These are phyloP conservation scores for Neltuma alba DNA, from an alignment of 306 rosid species.

Conservation along the genomic window DNA sequence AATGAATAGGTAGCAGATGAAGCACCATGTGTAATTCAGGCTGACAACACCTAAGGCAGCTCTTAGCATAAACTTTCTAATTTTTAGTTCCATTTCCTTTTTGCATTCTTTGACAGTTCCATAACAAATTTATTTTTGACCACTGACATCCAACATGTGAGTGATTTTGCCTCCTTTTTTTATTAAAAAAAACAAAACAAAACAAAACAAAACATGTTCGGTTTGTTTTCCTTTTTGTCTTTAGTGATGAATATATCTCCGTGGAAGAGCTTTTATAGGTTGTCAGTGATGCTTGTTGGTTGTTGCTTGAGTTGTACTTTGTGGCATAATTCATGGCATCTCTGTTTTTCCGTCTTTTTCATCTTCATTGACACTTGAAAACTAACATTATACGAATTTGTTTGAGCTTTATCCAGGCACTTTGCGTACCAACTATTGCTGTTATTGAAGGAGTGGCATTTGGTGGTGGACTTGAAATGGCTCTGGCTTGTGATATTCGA, in stretches of 20 bases:
- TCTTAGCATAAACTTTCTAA: neutral
- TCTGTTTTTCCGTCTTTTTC: slow-evolving; percentile 5
- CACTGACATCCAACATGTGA: slow-evolving; percentile 7
- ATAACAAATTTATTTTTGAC: neutral
- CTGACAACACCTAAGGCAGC: neutral
- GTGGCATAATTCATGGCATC: neutral
- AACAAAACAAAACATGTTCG: too few relatives aligned
- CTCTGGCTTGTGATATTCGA: slow-evolving; percentile 91
- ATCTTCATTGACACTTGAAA: slow-evolving; percentile 17
- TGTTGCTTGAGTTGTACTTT: slow-evolving; percentile 4
- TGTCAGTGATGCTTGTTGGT: slow-evolving; percentile 19
- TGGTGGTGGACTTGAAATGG: slow-evolving; percentile 99
- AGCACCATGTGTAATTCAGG: slow-evolving; percentile 9
- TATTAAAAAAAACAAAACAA: too few relatives aligned
- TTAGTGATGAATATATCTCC: neutral
- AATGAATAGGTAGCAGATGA: slow-evolving; percentile 18
- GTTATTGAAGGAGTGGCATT: slow-evolving; percentile 91
- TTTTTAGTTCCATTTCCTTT: slow-evolving; percentile 25
- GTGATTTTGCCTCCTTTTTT: neutral
- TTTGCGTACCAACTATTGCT: slow-evolving; percentile 79
- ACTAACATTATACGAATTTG: slow-evolving; percentile 26
- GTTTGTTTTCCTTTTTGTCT: neutral
- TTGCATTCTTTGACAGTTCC: neutral
- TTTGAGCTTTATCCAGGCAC: slow-evolving; percentile 51
- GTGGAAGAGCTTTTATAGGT: slow-evolving; percentile 10